Base-by-base conservation (phyloP, 2,329 filamentous ascomycete species). In the Epichloe typhina region DNA sequence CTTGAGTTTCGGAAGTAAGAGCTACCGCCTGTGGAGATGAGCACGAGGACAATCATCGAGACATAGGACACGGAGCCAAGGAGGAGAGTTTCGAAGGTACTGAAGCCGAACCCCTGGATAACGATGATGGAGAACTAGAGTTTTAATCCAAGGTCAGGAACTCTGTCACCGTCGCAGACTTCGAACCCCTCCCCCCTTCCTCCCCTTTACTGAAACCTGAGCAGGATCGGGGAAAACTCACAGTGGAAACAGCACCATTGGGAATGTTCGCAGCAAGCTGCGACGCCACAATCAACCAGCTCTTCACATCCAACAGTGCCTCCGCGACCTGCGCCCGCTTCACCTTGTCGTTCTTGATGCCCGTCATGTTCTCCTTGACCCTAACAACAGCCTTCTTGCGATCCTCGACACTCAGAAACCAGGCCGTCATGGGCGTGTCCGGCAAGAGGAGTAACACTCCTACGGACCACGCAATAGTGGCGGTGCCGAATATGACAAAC, bases 331-430 rank as follows among this genome's bases (percentile, higher is more conserved):
- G 60, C 2, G 46, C 33, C 54, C 59, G 58, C 46, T 62, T 60
- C 31, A 59, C 56, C 19, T 54, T 46, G 42, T 57, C 37, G 49
- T 60, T 66, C 53, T 64, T 62, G 21, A 67, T 62, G 5, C 65
- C 64, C 1, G 66, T 68, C 57, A 61, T 62, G 55, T 67, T 65
- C 5, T 57, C 57, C 36, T 61, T 55, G 19, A 68, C 59, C 1
- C 66, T 60, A 40, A 60, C 52, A 6, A 66, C 48, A 5, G 64
- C 65, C 26, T 63, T 60, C 12, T 53, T 51, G 1, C 61, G 58
- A 42, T 68, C 65, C 15, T 57, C 50, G 5, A 48, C 45, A 15
- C 36, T 60, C 11, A 66, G 52, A 15, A 64, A 61, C 55, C 60
- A 58, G 1, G 63, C 60, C 17, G 61, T 57, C 49, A 54, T 54